Evolutionary conservation across 2,329 filamentous ascomycete genomes (phyloP), one percentile per base, ranked within the genome.

Genomic region (Arthroderma sp.): DNA sequence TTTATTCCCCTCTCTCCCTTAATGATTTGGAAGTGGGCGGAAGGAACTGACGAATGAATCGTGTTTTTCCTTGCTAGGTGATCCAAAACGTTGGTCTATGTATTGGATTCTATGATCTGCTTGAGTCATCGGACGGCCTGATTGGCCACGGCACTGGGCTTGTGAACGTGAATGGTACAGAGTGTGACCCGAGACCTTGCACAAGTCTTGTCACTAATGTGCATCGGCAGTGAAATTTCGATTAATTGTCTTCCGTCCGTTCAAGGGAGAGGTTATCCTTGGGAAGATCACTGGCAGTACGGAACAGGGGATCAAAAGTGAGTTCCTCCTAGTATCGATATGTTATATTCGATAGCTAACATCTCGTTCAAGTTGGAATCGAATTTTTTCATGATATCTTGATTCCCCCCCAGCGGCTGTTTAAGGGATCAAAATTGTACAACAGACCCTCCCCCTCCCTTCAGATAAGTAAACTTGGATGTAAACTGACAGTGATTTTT

Each of bases 301-400:
- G 1, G 72, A 79, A 5, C 69, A 80, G 1, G 87, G 84, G 33
- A 85, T 93, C 56, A 78, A 80, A 56, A 72, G 79, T 81, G 63
- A 47, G 72, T 52, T 8, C n/a, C 29, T 29, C 31, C 5, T 8
- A n/a, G 29, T 8, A 48, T 43, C 30, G 4, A 6, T 28, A n/a
- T 10, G 47, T 37, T 9, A 22, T 31, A 31, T 3, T 8, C 34
- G 29, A 6, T 29, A 40, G 38, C 48, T 59, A 45, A 59, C 28
- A 5, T 41, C 42, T 29, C 32, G 6, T 22, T 27, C 28, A 49
- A 82, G 79, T 96, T 48, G 79, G 80, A 40, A 81, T 88, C 3
- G 85, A 94, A 50, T 98, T 98, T 62, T 98, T 95, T 55, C 84
- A 89, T 54, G 88, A 96, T 51, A 86, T 98, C 30, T 81, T 85